Evolutionary conservation across 2,329 filamentous ascomycete species (phyloP).

Genomic region (Nannizziopsis arthrosporioides): DNA sequence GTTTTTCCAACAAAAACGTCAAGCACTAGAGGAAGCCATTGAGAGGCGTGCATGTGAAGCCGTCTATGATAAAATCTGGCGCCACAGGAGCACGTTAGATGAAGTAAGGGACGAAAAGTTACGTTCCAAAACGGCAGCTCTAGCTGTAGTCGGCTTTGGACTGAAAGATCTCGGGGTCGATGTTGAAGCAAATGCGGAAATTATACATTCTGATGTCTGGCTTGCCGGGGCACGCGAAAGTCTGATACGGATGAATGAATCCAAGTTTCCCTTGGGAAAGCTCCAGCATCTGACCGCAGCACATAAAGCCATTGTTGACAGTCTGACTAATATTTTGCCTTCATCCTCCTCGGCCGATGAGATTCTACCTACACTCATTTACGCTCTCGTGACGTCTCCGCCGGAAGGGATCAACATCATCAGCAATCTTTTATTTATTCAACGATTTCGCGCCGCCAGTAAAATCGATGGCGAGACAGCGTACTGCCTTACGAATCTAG

Average conservation of each 20-base stretch:
- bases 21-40: conserved; percentile 76
- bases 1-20: conserved; percentile 63
- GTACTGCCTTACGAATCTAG: conserved; percentile 91
- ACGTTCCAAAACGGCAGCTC: conserved; percentile 80
- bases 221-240: conserved; percentile 60
- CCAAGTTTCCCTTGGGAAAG: conserved; percentile 81
- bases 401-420: conserved; percentile 78
- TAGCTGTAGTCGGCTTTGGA: conserved; percentile 84
- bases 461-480: conserved; percentile 89
- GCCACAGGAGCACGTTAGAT: conserved; percentile 82
- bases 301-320: conserved; percentile 91
- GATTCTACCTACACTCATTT: conserved; percentile 93
- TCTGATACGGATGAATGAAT: conserved; percentile 70
- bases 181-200: conserved; percentile 48
- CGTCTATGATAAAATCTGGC: conserved; percentile 79
- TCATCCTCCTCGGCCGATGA: conserved; percentile 86
- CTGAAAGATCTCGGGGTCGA: conserved; percentile 74
- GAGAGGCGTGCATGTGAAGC: conserved; percentile 76
- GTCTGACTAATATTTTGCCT: conserved; percentile 52
- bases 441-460: conserved; percentile 71
- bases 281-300: conserved; percentile 75
- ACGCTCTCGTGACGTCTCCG: conserved; percentile 81
- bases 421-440: conserved; percentile 90
- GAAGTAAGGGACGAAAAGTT: conserved; percentile 91
- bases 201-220: conserved; percentile 58